phyloP scores from a whole-genome alignment of 2,329 filamentous ascomycete species.

The Colletotrichum eremochloae region DNA sequence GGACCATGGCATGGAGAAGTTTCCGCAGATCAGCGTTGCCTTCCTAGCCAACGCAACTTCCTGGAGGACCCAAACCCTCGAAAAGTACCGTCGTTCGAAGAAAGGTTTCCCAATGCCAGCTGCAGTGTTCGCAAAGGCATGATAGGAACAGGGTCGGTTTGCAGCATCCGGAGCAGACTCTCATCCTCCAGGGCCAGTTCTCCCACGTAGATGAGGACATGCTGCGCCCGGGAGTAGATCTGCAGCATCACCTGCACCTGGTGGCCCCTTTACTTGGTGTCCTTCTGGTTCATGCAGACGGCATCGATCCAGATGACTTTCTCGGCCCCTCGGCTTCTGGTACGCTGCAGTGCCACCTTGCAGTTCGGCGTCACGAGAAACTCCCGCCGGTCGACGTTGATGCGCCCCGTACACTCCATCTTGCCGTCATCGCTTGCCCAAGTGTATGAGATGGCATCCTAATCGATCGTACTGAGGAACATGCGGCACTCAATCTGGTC shows the following conservation, averaged over 20 bases:
- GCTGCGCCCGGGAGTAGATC: constrained; percentile 38
- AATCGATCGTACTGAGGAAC: constrained; percentile 23
- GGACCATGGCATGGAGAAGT: not conserved
- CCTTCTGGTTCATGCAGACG: constrained; percentile 44
- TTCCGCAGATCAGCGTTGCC: not conserved
- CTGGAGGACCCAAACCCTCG: constrained; percentile 45
- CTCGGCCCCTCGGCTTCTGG: not conserved
- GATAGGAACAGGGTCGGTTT: not conserved
- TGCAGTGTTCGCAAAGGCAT: not conserved
- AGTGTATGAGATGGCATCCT: constrained; percentile 54
- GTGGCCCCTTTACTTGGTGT: constrained; percentile 37
- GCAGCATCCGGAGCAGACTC: not conserved
- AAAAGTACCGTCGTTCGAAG: constrained; percentile 17
- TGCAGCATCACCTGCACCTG: constrained; percentile 43
- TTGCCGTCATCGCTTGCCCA: constrained; percentile 48
- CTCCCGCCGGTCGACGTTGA: not conserved
- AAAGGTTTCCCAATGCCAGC: not conserved
- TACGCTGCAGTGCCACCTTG: constrained; percentile 10
- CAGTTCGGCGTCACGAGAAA: constrained; percentile 19
- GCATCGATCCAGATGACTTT: constrained; percentile 43
- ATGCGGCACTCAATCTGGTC: constrained; percentile 4
- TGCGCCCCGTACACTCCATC: not conserved
- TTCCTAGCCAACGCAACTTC: constrained; percentile 45
- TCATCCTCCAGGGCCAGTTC: constrained; percentile 43
- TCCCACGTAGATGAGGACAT: constrained; percentile 36